Conservation (phyloP, 2,329 filamentous ascomycete species). For the Colletotrichum sp. region DNA sequence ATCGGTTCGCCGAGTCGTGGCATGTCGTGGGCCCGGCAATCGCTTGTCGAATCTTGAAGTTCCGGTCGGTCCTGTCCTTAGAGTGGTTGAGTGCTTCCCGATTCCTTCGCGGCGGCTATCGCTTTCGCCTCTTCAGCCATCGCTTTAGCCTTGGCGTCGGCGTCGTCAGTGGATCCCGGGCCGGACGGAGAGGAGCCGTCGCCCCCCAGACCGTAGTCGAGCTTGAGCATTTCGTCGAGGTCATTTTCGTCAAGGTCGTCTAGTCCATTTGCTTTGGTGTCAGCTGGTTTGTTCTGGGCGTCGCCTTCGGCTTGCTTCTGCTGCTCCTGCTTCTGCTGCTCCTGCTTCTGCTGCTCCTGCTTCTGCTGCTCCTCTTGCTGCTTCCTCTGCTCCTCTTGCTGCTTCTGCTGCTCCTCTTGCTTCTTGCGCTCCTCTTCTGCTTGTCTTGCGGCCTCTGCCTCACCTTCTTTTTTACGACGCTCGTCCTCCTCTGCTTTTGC, state of each 20-base stretch:
- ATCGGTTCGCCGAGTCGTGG: background rate
- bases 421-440: background rate
- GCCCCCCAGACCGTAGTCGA: background rate
- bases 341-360: background rate
- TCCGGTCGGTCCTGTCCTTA: background rate
- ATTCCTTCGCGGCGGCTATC: background rate
- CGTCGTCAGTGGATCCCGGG: background rate
- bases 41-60: background rate
- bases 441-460: background rate
- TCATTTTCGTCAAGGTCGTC: background rate
- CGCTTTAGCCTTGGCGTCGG: constrained; percentile 9
- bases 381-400: background rate
- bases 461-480: background rate
- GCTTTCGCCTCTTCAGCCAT: background rate
- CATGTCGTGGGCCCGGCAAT: background rate
- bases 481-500: background rate
- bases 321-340: background rate
- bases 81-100: background rate
- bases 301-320: background rate
- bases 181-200: background rate
- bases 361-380: background rate
- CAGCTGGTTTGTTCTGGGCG: background rate
- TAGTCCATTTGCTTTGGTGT: background rate
- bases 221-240: background rate
- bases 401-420: background rate